phyloP scores from a whole-genome alignment of 2,329 filamentous ascomycete species.

The Dothideomycetes sp. region DNA sequence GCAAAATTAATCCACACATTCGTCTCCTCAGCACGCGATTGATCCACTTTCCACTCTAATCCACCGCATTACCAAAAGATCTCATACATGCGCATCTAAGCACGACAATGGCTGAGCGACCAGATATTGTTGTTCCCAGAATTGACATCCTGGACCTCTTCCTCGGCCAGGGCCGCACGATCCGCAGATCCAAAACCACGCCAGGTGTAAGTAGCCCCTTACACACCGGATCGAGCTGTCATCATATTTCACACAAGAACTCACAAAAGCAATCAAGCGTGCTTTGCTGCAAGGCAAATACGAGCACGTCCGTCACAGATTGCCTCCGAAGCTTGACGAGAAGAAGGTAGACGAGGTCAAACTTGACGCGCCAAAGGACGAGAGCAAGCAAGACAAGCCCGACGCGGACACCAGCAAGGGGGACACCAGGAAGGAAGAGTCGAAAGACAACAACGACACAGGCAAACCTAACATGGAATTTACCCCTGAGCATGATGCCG shows the following conservation, averaged over 20 bases:
- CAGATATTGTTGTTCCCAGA: no score
- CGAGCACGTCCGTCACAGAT: background rate
- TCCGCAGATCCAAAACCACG: slow-evolving; percentile 3
- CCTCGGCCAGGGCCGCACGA: slow-evolving; percentile 5
- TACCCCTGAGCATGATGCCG: slow-evolving; percentile 29
- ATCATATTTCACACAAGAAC: no score
- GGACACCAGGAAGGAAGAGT: slow-evolving; percentile 3
- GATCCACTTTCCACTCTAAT: no score
- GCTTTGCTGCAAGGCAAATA: background rate
- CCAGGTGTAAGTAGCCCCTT: slow-evolving; percentile 5
- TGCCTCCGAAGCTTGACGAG: background rate
- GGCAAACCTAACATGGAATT: slow-evolving; percentile 13
- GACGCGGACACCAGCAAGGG: background rate
- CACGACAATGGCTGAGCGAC: no score
- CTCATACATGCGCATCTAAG: no score
- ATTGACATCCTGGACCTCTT: slow-evolving; percentile 8
- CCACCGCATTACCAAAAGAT: no score
- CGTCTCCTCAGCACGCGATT: no score
- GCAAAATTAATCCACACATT: no score
- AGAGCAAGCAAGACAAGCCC: background rate
- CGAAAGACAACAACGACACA: background rate
- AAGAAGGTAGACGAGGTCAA: background rate
- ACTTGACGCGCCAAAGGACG: background rate
- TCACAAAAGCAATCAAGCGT: background rate
- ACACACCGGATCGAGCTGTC: background rate